phyloP scores from a whole-genome alignment of 2,329 filamentous ascomycete species.

The Xylariaceae sp. region DNA sequence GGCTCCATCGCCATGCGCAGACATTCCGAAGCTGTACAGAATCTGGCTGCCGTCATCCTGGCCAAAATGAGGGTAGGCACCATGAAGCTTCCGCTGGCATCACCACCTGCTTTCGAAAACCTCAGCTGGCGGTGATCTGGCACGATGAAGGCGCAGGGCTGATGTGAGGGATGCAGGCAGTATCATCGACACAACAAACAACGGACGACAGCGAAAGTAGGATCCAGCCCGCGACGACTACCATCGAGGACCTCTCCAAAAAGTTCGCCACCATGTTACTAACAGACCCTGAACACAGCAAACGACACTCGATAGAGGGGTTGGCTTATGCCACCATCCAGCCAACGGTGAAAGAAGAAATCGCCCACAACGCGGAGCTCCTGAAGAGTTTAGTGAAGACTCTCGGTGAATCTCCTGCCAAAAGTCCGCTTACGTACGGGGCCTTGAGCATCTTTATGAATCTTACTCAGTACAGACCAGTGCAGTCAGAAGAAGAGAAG shows the following conservation, averaged over 20 bases:
- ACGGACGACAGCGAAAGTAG: constrained; percentile 35
- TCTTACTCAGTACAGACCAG: constrained; percentile 74
- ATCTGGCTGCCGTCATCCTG: constrained; percentile 69
- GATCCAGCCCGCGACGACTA: constrained; percentile 52
- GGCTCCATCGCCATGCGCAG: constrained; percentile 57
- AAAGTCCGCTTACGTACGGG: constrained; percentile 75
- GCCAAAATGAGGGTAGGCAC: constrained; percentile 63
- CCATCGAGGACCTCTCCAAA: constrained; percentile 60
- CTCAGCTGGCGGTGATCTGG: constrained; percentile 22
- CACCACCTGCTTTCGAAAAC: constrained; percentile 16
- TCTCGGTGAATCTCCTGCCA: constrained; percentile 53
- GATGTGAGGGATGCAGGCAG: constrained; percentile 45
- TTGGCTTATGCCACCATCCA: constrained; percentile 88
- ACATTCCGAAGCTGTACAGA: constrained; percentile 58
- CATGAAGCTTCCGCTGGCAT: constrained; percentile 28
- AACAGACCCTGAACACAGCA: constrained; percentile 50
- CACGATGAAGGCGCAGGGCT: constrained; percentile 17
- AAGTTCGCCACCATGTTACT: constrained; percentile 65
- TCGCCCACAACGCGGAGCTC: constrained; percentile 65
- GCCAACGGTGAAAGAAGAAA: constrained; percentile 76
- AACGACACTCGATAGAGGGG: constrained; percentile 78
- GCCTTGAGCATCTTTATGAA: constrained; percentile 82
- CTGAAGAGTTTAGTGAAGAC: constrained; percentile 65
- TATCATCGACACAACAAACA: constrained; percentile 39
- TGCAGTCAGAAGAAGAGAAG: constrained; percentile 83